phyloP scores from a whole-genome alignment of 306 rosid genomes.

The Canavalia ensiformis region DNA sequence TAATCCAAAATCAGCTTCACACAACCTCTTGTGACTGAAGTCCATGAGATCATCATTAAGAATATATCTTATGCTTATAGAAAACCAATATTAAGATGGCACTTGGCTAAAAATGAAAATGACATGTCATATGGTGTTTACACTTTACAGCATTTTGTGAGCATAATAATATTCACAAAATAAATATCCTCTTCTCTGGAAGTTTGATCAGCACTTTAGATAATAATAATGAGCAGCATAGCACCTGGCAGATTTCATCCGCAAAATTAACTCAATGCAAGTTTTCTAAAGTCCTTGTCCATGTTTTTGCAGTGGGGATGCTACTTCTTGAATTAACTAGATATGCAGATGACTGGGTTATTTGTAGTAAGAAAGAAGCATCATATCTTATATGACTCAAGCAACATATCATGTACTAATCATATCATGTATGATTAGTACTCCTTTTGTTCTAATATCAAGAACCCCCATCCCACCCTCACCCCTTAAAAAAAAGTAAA shows the following conservation, averaged over 20 bases:
- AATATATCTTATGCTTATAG: background rate
- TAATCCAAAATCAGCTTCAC: constrained; percentile 30
- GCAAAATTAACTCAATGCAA: background rate
- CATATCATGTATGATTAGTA: background rate
- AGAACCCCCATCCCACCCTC: background rate
- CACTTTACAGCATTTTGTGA: constrained; percentile 32
- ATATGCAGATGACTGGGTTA: constrained; percentile 21
- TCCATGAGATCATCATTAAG: constrained; percentile 4
- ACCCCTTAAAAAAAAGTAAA: background rate
- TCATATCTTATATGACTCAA: background rate
- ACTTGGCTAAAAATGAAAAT: constrained; percentile 30
- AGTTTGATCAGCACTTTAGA: constrained; percentile 30
- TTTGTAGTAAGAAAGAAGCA: constrained; percentile 7
- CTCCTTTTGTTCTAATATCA: constrained; percentile 14
- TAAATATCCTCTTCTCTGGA: constrained; percentile 5
- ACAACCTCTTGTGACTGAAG: constrained; percentile 5
- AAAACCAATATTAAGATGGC: constrained; percentile 32
- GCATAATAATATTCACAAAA: constrained; percentile 18
- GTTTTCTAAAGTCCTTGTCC: background rate
- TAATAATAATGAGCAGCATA: constrained; percentile 24
- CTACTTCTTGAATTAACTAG: constrained; percentile 4
- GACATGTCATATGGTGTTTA: constrained; percentile 14
- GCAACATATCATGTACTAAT: background rate
- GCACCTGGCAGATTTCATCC: constrained; percentile 21
- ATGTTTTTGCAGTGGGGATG: background rate